Base-by-base conservation (phyloP, 1,284 basidiomycete genomes). In the Austroboletus niveus region DNA sequence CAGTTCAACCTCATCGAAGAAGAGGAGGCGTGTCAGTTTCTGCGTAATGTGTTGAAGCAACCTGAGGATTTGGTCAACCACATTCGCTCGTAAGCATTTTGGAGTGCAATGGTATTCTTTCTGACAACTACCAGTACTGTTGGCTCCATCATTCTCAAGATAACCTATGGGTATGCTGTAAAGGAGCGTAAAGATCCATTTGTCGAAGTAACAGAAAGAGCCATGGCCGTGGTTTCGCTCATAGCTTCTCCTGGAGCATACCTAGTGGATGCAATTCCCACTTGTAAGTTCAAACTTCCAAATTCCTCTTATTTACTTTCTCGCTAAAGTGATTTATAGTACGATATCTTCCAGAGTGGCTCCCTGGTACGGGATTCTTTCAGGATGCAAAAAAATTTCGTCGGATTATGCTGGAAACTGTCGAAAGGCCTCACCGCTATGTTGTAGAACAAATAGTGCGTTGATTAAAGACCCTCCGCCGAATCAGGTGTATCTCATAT, bases 311-410 rank as follows among this genome's bases (percentile, higher is more conserved):
- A n/a, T n/a, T 20, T 9, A n/a, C n/a, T 20, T 9, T 32, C n/a
- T n/a, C 36, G 56, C 12, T 57, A 8, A 2, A 5, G 22, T 17
- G 8, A 31, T 32, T 27, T 44, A 5, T 29, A 74, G 72, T 82
- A 45, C 68, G 63, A 42, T 54, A 70, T 42, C 53, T 81, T 8
- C 79, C 80, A 0, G 71, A 74, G 51, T 80, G 78, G 79, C 50
- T 79, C 7, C 79, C 79, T 35, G 79, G 79, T 0, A 66, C 69
- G 24, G 67, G 70, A 0, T 81, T 80, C 64, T 62, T 78, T 55
- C 61, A 62, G 27, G 68, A 68, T 9, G 78, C 75, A 5, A 62
- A 68, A 11, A 50, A 59, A 31, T 77, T 73, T 69, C 63, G 36
- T 15, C n/a, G n/a, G 12, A 8, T 38, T 68, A 49, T 55, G 3